phyloP scores from a whole-genome alignment of 2,329 filamentous ascomycete genomes.

The Fusarium burgessii region DNA sequence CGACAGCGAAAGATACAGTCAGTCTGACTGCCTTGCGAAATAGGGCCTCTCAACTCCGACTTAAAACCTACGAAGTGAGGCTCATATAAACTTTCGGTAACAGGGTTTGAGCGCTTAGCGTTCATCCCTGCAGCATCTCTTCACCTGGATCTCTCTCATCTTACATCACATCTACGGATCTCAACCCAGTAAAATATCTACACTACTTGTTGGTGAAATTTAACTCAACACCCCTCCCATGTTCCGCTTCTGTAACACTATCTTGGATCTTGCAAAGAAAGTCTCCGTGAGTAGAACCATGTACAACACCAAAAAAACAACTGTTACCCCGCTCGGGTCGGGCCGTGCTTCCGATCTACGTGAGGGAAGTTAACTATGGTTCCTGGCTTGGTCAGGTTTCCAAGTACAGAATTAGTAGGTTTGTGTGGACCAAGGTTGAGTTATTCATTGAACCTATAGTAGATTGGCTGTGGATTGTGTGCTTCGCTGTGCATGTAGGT shows the following conservation, averaged over 20 bases:
- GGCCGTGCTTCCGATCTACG: slow-evolving; percentile 57
- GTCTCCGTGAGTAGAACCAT: background rate
- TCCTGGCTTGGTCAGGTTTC: too few relatives aligned
- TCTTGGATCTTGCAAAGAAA: background rate
- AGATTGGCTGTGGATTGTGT: background rate
- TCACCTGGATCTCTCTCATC: background rate
- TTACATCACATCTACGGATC: background rate
- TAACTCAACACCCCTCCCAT: background rate
- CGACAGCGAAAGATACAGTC: background rate
- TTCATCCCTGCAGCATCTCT: background rate
- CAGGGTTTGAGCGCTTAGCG: background rate
- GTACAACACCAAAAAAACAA: background rate
- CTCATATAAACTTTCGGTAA: background rate
- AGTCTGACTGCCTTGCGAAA: too few relatives aligned
- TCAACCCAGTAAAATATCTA: background rate
- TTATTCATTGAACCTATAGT: background rate
- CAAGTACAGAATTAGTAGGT: background rate
- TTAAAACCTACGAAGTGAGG: background rate
- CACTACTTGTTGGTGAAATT: background rate
- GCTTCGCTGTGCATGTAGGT: background rate
- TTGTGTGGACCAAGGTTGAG: background rate
- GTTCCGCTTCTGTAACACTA: background rate
- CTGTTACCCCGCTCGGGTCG: slow-evolving; percentile 55
- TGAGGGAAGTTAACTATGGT: background rate
- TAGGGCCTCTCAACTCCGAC: too few relatives aligned